A percentile compares a stretch with the other conserved stretches of the same genome.
Evolutionary conservation across 1,284 basidiomycete species (phyloP).

Genomic region (Microbotryum intermedium): DNA sequence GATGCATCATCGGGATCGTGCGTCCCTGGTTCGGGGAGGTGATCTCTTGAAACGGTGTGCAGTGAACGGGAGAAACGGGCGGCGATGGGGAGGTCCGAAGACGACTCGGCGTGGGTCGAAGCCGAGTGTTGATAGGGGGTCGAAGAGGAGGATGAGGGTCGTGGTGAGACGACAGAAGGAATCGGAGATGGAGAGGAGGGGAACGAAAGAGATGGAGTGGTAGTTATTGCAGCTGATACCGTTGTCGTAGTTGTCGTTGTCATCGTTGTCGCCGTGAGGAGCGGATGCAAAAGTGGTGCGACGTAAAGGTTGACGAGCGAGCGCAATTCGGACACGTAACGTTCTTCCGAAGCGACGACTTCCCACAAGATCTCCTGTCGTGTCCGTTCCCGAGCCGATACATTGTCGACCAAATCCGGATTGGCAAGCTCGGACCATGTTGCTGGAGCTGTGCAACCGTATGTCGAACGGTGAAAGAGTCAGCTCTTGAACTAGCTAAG

Average conservation of each 20-base stretch:
- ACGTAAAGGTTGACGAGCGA: conserved; percentile 91
- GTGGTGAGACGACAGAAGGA: conserved; percentile 19
- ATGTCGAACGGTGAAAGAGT: background rate
- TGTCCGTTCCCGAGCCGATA: conserved; percentile 85
- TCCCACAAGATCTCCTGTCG: conserved; percentile 96
- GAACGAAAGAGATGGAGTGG: conserved; percentile 24
- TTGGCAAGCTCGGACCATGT: conserved; percentile 96
- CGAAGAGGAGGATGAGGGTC: conserved; percentile 9
- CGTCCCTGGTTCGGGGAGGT: too few species aligned
- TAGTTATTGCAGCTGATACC: conserved; percentile 47
- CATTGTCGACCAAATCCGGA: conserved; percentile 85
- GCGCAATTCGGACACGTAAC: conserved; percentile 83
- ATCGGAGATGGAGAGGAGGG: conserved; percentile 30
- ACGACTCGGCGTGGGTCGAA: conserved; percentile 53
- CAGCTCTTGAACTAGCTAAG: too few species aligned
- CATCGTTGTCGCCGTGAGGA: conserved; percentile 44
- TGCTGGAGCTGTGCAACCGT: conserved; percentile 44
- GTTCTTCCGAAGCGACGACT: conserved; percentile 92
- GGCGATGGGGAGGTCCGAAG: conserved; percentile 72
- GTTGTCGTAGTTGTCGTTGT: conserved; percentile 29
- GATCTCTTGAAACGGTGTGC: too few species aligned
- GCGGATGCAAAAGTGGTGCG: conserved; percentile 73
- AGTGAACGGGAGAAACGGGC: conserved; percentile 54
- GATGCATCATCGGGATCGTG: too few species aligned
- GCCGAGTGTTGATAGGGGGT: conserved; percentile 17